Conservation (phyloP, 2,329 filamentous ascomycete species). For the Calonectria naviculata region DNA sequence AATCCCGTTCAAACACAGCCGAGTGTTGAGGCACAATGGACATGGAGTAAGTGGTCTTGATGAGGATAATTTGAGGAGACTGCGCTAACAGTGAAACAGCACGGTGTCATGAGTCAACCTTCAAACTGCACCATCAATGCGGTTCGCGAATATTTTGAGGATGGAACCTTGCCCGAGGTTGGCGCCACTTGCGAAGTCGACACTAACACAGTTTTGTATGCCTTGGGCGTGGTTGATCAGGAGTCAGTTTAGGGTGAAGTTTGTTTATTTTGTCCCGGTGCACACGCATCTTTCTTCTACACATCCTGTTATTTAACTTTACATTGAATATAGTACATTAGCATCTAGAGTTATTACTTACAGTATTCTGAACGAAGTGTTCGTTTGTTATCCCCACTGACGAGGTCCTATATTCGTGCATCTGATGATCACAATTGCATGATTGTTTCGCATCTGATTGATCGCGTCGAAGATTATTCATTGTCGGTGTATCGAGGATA, state of each 20-base stretch:
- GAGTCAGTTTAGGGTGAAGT: background rate
- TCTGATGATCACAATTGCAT: too few species aligned
- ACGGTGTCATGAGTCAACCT: background rate
- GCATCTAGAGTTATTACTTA: too few species aligned
- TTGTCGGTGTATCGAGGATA: too few species aligned
- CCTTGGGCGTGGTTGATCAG: background rate
- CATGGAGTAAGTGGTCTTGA: background rate
- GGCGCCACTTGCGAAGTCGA: background rate
- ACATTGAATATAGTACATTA: too few species aligned
- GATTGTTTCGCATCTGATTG: too few species aligned
- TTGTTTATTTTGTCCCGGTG: too few species aligned
- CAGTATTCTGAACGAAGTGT: too few species aligned
- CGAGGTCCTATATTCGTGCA: too few species aligned
- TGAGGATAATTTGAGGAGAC: background rate
- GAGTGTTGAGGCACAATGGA: background rate
- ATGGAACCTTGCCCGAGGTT: conserved; percentile 6
- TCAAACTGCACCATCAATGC: conserved; percentile 1
- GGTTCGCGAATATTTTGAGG: conserved; percentile 3
- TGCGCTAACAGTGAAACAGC: background rate
- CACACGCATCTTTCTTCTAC: too few species aligned
- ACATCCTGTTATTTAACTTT: too few species aligned
- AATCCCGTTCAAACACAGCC: background rate
- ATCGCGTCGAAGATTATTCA: too few species aligned
- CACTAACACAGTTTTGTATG: background rate
- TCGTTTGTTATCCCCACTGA: too few species aligned